Conservation (phyloP, 495 filamentous ascomycete species). For the Xylaria bambusicola region DNA sequence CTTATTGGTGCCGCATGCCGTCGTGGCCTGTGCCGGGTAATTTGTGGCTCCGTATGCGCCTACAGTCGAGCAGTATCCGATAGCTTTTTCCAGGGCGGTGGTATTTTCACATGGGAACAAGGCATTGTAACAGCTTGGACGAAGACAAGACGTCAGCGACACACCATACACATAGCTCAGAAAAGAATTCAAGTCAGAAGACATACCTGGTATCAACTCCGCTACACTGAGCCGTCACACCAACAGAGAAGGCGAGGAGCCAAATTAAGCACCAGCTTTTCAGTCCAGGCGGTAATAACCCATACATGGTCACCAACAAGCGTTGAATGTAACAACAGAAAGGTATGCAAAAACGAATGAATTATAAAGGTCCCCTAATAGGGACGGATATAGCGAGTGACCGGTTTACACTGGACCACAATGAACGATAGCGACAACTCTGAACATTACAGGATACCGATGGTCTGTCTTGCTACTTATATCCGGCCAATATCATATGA, state of each 20-base stretch:
- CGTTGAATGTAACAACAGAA: not conserved
- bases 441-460: not conserved
- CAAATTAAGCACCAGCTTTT: slow-evolving; percentile 10
- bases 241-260: slow-evolving; percentile 21
- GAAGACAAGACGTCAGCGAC: not conserved
- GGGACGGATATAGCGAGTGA: not conserved
- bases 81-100: slow-evolving; percentile 22
- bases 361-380: not conserved
- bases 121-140: slow-evolving; percentile 28
- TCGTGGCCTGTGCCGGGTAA: slow-evolving; percentile 30
- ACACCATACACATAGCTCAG: too few species aligned
- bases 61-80: slow-evolving; percentile 29
- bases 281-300: not conserved
- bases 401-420: not conserved
- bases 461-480: slow-evolving; percentile 3
- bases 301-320: not conserved
- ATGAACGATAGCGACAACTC: not conserved
- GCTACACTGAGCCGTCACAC: slow-evolving; percentile 25
- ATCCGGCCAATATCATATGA: not conserved
- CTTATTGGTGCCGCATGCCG: slow-evolving; percentile 29
- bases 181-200: not conserved
- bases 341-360: not conserved
- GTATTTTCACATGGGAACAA: slow-evolving; percentile 30
- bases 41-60: slow-evolving; percentile 30
- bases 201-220: slow-evolving; percentile 10